These are phyloP conservation scores for Dothistroma pini DNA, from an alignment of 2,329 filamentous ascomycete species.

Conservation along the genomic window DNA sequence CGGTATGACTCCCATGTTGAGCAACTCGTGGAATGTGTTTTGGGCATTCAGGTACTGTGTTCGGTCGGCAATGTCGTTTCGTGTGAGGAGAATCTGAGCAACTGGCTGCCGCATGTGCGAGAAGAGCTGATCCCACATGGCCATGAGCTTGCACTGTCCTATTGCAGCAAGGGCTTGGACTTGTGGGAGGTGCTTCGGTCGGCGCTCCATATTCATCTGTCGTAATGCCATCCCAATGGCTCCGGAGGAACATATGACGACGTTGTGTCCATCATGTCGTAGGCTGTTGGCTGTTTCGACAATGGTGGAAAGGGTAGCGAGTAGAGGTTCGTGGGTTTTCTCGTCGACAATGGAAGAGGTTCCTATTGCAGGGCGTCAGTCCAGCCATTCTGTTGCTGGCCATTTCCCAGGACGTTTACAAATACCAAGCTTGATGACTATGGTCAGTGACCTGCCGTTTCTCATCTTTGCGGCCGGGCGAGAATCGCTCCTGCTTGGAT, in stretches of 20 bases:
- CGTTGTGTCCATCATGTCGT: slow-evolving; percentile 84
- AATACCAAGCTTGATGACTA: slow-evolving; percentile 84
- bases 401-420: slow-evolving; percentile 13
- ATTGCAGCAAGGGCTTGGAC: slow-evolving; percentile 94
- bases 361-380: slow-evolving; percentile 52
- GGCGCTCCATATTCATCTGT: slow-evolving; percentile 80
- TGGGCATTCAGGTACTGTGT: slow-evolving; percentile 96
- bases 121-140: slow-evolving; percentile 92
- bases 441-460: slow-evolving; percentile 61
- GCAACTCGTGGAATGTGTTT: slow-evolving; percentile 84
- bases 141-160: slow-evolving; percentile 91
- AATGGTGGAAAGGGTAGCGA: slow-evolving; percentile 86
- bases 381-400: slow-evolving; percentile 8
- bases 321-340: slow-evolving; percentile 84
- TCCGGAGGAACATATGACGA: slow-evolving; percentile 94
- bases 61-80: slow-evolving; percentile 94
- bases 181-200: slow-evolving; percentile 85
- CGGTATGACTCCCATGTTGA: slow-evolving; percentile 93
- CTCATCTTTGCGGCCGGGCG: slow-evolving; percentile 52
- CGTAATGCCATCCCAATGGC: slow-evolving; percentile 92
- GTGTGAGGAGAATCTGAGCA: slow-evolving; percentile 88
- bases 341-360: slow-evolving; percentile 99
- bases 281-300: slow-evolving; percentile 90
- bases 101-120: slow-evolving; percentile 83
- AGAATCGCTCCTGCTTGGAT: neutral